Evolutionary conservation across 2,329 filamentous ascomycete species (phyloP), one percentile per base, ranked within the genome.

Genomic region (Golovinomyces cichoracearum): DNA sequence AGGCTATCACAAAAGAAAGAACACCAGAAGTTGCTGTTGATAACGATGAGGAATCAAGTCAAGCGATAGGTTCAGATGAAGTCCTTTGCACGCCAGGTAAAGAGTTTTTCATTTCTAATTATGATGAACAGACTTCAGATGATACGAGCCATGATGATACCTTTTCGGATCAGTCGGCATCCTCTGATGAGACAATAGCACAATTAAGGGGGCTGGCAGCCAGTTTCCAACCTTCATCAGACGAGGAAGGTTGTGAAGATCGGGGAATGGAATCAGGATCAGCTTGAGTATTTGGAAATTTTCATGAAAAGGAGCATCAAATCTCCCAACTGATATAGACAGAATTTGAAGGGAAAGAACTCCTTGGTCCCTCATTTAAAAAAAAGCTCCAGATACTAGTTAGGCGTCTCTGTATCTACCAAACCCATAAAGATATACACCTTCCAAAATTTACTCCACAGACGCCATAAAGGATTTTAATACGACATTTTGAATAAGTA

Each of bases 391-490:
- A 33, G 4, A 33, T 15, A 33, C n/a, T n/a, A 33, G 10, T 1
- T n/a, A 33, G 13, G 31, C 40, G 19, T 41, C 19, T 41, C 38
- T 12, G 15, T 15, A 27, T 44, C 10, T 7, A 25, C n/a, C 5
- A 44, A 44, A 27, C 40, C 40, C 40, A 26, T 22, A 25, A 33
- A 4, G n/a, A n/a, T n/a, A n/a, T n/a, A n/a, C n/a, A n/a, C n/a
- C n/a, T n/a, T n/a, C 53, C 50, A 53, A 54, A 55, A 55, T 56
- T 51, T 57, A 57, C 53, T 54, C 57, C 31, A 19, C 50, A 45
- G 48, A 48, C 57, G 55, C 55, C 54, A 56, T 38, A 17, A 38
- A 17, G 49, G 38, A 48, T 6, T n/a, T 17, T 17, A 38, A 50
- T 25, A 26, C 46, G 38, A 51, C 52, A 48, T 49, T 53, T 52